Base-by-base conservation (phyloP, 1,284 basidiomycete species). In the Ustilago loliicola region DNA sequence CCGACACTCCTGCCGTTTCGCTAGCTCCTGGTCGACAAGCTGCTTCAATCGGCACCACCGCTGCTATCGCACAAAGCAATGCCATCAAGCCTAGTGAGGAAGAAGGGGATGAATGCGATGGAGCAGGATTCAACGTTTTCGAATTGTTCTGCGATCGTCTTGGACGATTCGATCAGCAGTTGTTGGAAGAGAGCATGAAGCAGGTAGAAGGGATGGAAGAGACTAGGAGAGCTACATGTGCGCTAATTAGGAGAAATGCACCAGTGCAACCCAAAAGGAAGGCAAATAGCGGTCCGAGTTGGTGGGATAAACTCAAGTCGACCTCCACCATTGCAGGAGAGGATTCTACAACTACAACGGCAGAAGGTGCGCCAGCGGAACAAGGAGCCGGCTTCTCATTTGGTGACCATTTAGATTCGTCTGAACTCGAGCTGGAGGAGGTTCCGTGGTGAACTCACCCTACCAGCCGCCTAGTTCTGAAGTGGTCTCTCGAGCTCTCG, bases 81-180 rank as follows among this genome's bases (percentile, higher is more conserved):
- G n/a, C 21, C 38, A 42, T 23, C 13, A 52, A 42, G 15, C 23
- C 55, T 7, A 29, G 19, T 15, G 72, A 59, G 11, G 72, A 74
- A 27, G 77, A 64, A 11, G 82, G 81, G 23, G 72, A 74, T 13
- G 74, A 70, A 27, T 75, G 74, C 21, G 70, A 81, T 30, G 80
- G 77, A 21, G 79, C 72, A 13, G 62, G 64, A 1, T 72, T 67
- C 42, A 66, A 78, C 40, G 61, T 81, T 13, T 81, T 78, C 19
- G 71, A 71, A 21, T 57, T 73, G 4, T 82, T 82, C 60, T 76
- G 71, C 64, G 69, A 76, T 3, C 68, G 80, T 17, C 64, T 81
- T 13, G 59, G 50, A 6, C 57, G 68, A 0, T 81, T 80, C 32
- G 81, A 83, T 27, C 11, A 29, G 2, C 36, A 57, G 6, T 47